Conservation (phyloP, 306 rosid genomes). For the Acmispon strigosus region DNA sequence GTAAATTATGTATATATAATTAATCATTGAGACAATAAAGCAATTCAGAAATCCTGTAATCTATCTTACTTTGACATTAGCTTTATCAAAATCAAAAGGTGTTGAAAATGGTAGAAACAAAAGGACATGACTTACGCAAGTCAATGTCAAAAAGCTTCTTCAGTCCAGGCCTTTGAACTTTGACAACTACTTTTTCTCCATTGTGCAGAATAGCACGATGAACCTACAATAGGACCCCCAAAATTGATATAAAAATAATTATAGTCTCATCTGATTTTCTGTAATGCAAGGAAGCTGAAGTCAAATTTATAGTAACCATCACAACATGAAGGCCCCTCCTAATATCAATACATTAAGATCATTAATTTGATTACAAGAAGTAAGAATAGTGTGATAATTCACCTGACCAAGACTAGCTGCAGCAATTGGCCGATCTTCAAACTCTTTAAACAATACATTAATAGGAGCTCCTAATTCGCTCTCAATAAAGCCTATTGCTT, state of each 20-base stretch:
- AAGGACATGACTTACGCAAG: conserved; percentile 55
- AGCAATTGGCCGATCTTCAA: conserved; percentile 83
- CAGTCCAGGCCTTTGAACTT: conserved; percentile 95
- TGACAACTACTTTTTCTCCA: conserved; percentile 83
- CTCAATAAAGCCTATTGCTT: conserved; percentile 70
- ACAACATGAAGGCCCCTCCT: neutral
- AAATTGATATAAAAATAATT: neutral
- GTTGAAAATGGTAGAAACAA: neutral
- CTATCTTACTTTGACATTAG: neutral
- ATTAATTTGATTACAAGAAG: neutral
- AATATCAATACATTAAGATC: neutral
- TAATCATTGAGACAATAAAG: neutral
- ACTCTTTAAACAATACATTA: conserved; percentile 59
- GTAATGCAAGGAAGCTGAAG: neutral
- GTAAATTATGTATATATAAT: neutral
- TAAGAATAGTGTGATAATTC: neutral
- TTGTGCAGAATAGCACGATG: conserved; percentile 90
- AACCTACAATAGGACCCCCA: conserved; percentile 43
- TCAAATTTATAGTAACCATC: neutral
- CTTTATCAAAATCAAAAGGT: neutral
- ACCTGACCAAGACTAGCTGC: conserved; percentile 99
- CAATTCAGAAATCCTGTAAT: neutral
- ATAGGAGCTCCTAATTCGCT: conserved; percentile 73
- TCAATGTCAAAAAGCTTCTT: conserved; percentile 97
- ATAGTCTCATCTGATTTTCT: neutral